These are phyloP conservation scores for Colletotrichum spinosum DNA, from an alignment of 2,329 filamentous ascomycete genomes.

Conservation along the genomic window DNA sequence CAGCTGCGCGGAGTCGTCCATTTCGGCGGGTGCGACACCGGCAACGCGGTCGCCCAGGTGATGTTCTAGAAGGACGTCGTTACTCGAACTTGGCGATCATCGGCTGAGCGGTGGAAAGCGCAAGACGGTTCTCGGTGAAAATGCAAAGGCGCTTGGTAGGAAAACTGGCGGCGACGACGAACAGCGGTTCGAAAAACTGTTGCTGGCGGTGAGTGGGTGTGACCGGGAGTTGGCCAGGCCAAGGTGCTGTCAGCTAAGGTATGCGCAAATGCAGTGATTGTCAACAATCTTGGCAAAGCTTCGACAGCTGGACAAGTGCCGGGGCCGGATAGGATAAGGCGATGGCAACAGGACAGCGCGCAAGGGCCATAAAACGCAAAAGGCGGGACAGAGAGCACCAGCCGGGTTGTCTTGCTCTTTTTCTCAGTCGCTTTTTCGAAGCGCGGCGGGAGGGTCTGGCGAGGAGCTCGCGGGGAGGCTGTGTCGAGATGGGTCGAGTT, in stretches of 20 bases:
- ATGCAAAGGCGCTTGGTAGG: not conserved
- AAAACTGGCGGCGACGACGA: not conserved
- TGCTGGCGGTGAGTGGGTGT: not conserved
- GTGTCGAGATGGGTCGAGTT: conserved; percentile 22
- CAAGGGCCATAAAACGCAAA: not conserved
- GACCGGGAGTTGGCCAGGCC: not conserved
- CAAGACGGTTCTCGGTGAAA: not conserved
- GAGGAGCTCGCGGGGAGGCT: conserved; percentile 24
- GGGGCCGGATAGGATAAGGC: conserved; percentile 1
- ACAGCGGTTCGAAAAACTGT: not conserved
- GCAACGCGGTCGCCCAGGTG: conserved; percentile 32
- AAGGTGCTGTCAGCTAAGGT: not conserved
- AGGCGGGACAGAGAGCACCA: not conserved
- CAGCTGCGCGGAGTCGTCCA: conserved; percentile 33
- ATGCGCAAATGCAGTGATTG: conserved; percentile 2
- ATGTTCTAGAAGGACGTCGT: conserved; percentile 15
- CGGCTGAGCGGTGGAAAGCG: conserved; percentile 6
- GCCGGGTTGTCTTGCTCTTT: not conserved
- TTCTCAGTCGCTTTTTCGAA: not conserved
- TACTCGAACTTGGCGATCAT: conserved; percentile 27
- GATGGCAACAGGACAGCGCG: not conserved
- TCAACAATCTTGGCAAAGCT: conserved; percentile 36
- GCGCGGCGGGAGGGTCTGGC: not conserved
- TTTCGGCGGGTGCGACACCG: conserved; percentile 18
- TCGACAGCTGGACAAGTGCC: conserved; percentile 1